Percentiles rank a stretch among this genome's conserved stretches.
These are phyloP conservation scores for Tylopilus balloui DNA, from an alignment of 768 basidiomycete genomes.

Conservation along the genomic window DNA sequence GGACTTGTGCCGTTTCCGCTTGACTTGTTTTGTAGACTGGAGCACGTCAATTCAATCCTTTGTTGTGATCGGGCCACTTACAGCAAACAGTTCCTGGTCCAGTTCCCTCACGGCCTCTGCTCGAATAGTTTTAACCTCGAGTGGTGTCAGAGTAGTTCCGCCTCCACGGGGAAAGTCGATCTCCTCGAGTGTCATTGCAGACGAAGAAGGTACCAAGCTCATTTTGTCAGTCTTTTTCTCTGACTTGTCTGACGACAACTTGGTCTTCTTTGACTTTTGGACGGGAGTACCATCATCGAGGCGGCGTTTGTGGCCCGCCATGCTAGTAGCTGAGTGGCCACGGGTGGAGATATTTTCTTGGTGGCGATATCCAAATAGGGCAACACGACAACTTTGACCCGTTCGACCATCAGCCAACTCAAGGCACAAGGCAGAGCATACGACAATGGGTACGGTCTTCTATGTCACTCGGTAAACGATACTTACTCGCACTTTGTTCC, in stretches of 20 bases:
- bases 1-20: conserved; percentile 46
- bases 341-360: conserved; percentile 3
- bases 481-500: conserved; percentile 10
- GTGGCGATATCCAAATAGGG: conserved; percentile 10
- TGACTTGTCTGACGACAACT: conserved; percentile 35
- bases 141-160: conserved; percentile 80
- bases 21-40: conserved; percentile 38
- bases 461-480: not conserved
- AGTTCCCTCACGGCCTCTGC: conserved; percentile 85
- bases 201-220: conserved; percentile 31
- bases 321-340: conserved; percentile 1
- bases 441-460: conserved; percentile 30
- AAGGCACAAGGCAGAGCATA: not conserved
- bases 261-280: conserved; percentile 60
- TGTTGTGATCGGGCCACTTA: conserved; percentile 27
- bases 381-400: not conserved
- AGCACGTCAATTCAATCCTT: conserved; percentile 16
- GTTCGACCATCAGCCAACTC: conserved; percentile 6
- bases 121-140: conserved; percentile 82
- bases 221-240: conserved; percentile 20
- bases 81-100: conserved; percentile 72
- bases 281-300: conserved; percentile 49
- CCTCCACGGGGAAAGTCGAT: conserved; percentile 96
- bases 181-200: conserved; percentile 56
- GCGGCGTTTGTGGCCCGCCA: conserved; percentile 57